Conservation (phyloP, 768 basidiomycete genomes). For the Macrolepiota albuminosa region DNA sequence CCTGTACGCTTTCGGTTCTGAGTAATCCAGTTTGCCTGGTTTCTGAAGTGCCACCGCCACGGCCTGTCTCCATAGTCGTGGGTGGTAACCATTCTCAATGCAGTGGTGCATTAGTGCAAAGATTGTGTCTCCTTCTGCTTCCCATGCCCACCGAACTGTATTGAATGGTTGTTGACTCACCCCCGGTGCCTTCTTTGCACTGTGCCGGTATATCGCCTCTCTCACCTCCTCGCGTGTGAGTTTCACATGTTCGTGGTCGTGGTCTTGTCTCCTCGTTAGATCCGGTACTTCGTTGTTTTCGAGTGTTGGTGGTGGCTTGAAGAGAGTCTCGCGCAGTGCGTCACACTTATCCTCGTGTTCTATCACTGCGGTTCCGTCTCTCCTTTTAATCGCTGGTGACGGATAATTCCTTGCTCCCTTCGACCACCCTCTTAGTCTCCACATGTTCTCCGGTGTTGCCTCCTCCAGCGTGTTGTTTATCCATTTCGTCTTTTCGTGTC, state of each 20-base stretch:
- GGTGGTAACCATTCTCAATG: background rate
- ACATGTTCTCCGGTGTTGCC: background rate
- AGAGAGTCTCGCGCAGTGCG: too few relatives aligned
- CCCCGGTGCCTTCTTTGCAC: too few relatives aligned
- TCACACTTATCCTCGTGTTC: too few relatives aligned
- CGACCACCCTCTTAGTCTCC: background rate
- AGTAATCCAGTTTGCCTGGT: background rate
- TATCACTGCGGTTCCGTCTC: too few relatives aligned
- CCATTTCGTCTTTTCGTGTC: too few relatives aligned
- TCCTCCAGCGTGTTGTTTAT: background rate
- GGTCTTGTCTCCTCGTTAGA: too few relatives aligned
- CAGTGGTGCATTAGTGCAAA: background rate
- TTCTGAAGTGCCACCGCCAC: background rate
- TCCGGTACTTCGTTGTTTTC: too few relatives aligned
- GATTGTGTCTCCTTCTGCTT: background rate
- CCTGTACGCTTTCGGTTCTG: too few relatives aligned
- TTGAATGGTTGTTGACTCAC: background rate
- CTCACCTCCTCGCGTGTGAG: too few relatives aligned
- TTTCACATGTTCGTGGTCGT: too few relatives aligned
- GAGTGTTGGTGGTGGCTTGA: too few relatives aligned
- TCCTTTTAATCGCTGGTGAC: background rate
- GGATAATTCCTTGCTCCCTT: background rate
- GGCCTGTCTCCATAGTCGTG: background rate
- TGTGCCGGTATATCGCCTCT: background rate
- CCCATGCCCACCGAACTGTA: background rate